phyloP scores from a whole-genome alignment of 2,329 filamentous ascomycete genomes.

The Apiospora marii region DNA sequence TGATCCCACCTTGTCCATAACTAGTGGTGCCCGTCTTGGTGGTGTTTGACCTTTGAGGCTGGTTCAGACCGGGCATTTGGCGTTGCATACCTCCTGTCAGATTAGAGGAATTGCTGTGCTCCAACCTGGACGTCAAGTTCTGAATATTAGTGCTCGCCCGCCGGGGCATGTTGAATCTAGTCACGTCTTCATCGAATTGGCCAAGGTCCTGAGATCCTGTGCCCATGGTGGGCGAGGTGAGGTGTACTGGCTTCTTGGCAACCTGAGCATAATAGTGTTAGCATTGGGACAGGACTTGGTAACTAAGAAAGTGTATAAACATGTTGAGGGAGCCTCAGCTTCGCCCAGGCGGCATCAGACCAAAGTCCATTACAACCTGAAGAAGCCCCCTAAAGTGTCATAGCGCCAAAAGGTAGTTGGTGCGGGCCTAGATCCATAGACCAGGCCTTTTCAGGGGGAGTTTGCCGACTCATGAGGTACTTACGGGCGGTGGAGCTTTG shows the following conservation, averaged over 20 bases:
- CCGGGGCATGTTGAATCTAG: constrained; percentile 38
- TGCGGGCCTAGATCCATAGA: too few relatives aligned
- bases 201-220: constrained; percentile 32
- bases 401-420: constrained; percentile 15
- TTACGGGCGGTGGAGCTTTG: constrained; percentile 47
- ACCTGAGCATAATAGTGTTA: constrained; percentile 55
- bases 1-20: constrained; percentile 24
- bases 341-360: not conserved
- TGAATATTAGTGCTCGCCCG: constrained; percentile 39
- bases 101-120: constrained; percentile 35
- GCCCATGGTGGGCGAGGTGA: constrained; percentile 45
- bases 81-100: constrained; percentile 41
- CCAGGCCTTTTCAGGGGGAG: not conserved
- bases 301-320: constrained; percentile 32
- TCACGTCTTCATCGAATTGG: constrained; percentile 33
- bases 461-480: not conserved
- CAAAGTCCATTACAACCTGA: not conserved
- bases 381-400: not conserved
- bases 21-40: constrained; percentile 25
- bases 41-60: constrained; percentile 29
- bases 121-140: constrained; percentile 40
- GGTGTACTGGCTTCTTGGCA: constrained; percentile 69
- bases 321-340: not conserved
- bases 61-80: not conserved
- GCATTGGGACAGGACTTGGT: constrained; percentile 36